Evolutionary conservation across 2,329 filamentous ascomycete genomes (phyloP), one percentile per base, ranked within the genome.

Genomic region (Arthrobotrys sinensis): DNA sequence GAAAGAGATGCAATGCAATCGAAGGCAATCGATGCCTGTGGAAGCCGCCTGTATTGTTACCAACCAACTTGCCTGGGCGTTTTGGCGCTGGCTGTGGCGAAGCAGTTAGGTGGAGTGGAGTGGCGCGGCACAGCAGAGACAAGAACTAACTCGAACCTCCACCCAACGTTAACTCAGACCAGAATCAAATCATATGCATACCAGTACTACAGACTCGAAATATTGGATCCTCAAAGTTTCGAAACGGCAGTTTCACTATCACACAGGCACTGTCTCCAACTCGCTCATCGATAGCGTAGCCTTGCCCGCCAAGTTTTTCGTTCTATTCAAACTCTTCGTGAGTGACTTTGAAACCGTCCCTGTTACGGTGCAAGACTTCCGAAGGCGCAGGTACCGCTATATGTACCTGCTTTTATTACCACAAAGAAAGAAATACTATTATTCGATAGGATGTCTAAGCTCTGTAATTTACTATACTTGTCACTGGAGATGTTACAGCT

Each of bases 341-440:
- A 50, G 19, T 38, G 55, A 40, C 55, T 45, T 38, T 71, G 73
- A 77, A 71, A 77, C 73, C 57, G 65, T 77, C 8, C 66, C 73
- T 63, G 73, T 77, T 66, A 53, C 73, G 57, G 19, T 36, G 38
- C 38, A 21, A 52, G 50, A 72, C 65, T 48, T 38, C 14, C 34
- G 40, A 60, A 40, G 24, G 24, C 24, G 24, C 24, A 28, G 24
- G 24, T 28, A 28, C 24, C 24, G 50, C 24, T 45, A 40, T 46
- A 60, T 28, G 65, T 60, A 69, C 50, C 38, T 60, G 38, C 40
- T 68, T 55, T 14, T 43, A 14, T 45, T 12, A 34, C 32, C 5
- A 45, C 24, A 52, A n/a, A 24, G 48, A 52, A 1, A 46, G 34
- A 24, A 24, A 40, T 16, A 1, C 19, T 40, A 43, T 36, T 36